Evolutionary conservation across 768 basidiomycete species (phyloP).

Genomic region (Tylopilus sp.): DNA sequence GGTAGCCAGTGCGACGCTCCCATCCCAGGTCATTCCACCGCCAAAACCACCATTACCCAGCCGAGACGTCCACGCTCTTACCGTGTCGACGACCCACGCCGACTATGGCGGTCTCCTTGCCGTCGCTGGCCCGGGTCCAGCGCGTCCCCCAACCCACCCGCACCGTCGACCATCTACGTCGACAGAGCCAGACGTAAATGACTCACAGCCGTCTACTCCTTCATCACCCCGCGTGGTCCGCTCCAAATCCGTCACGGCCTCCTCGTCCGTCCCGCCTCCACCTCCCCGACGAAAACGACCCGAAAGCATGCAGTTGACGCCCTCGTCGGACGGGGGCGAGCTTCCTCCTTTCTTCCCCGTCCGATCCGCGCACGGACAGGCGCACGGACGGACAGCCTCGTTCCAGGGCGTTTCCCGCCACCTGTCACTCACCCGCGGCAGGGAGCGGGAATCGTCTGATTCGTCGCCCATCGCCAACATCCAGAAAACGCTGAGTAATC

Average conservation of each 20-base stretch:
- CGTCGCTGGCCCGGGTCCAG: constrained; percentile 26
- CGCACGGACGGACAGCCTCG: constrained; percentile 19
- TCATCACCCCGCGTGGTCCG: constrained; percentile 43
- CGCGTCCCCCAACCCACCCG: constrained; percentile 53
- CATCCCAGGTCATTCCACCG: constrained; percentile 6
- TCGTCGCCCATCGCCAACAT: constrained; percentile 38
- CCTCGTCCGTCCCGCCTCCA: constrained; percentile 39
- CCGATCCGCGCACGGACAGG: constrained; percentile 8
- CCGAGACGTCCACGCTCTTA: constrained; percentile 12
- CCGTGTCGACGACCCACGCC: constrained; percentile 3
- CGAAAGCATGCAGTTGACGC: constrained; percentile 57
- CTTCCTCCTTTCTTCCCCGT: constrained; percentile 7
- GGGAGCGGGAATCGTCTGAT: constrained; percentile 16
- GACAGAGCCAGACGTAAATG: constrained; percentile 23
- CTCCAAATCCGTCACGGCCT: constrained; percentile 49
- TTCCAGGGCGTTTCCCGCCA: constrained; percentile 35
- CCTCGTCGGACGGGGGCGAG: constrained; percentile 14
- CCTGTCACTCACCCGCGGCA: constrained; percentile 34
- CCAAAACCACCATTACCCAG: constrained; percentile 25
- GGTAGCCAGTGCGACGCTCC: constrained; percentile 38
- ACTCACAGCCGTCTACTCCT: constrained; percentile 25
- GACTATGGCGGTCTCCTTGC: neutral
- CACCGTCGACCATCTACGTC: constrained; percentile 39
- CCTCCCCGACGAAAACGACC: constrained; percentile 53
- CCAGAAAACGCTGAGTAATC: constrained; percentile 41